Evolutionary conservation across 176 grass and related monocot genomes (phyloP).

Genomic region (Aegilops longissima): DNA sequence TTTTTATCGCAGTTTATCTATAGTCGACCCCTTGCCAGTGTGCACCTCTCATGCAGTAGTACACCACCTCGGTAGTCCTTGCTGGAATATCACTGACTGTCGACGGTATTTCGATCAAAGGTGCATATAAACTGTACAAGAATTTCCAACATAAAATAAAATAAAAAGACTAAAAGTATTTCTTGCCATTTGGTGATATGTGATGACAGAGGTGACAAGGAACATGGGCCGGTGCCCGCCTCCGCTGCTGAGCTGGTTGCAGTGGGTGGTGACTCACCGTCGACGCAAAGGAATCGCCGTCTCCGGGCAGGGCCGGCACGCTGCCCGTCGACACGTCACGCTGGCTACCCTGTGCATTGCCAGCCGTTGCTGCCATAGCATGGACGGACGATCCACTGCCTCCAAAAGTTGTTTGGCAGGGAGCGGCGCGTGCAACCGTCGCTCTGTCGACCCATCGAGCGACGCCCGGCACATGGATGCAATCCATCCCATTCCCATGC

Average conservation of each 20-base stretch:
- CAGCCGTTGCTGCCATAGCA: not conserved
- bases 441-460: not conserved
- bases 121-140: no score
- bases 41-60: no score
- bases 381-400: not conserved
- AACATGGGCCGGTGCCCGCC: not conserved
- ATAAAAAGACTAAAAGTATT: not conserved
- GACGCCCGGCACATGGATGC: no score
- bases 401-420: not conserved
- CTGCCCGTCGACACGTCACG: conserved; percentile 35
- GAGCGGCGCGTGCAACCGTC: not conserved
- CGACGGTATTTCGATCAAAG: no score
- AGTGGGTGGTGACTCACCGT: not conserved
- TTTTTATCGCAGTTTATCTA: no score
- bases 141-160: no score
- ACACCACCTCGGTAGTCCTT: no score
- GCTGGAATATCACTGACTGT: no score
- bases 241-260: not conserved
- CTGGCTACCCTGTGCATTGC: not conserved
- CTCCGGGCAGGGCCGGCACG: not conserved
- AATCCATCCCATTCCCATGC: no score
- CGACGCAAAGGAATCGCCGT: not conserved
- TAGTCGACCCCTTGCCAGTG: no score
- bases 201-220: not conserved
- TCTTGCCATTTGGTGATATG: not conserved